Percentiles rank a stretch among this genome's conserved stretches.
Conservation (phyloP, 352 stramenopile genomes). For the Plasmopara muralis region DNA sequence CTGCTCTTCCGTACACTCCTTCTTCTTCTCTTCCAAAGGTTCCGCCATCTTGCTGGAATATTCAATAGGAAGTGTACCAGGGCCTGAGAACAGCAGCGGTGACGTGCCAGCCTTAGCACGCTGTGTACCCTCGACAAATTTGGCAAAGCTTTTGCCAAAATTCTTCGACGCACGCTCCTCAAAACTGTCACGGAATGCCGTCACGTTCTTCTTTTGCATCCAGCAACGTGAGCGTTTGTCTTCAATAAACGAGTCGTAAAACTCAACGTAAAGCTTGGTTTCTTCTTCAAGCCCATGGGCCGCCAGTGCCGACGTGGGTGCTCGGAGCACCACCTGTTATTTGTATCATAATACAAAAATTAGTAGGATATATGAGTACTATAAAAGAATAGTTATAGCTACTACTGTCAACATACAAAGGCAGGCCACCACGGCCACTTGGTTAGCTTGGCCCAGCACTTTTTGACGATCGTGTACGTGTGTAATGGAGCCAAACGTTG, state of each 20-base stretch:
- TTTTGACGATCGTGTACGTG: conserved; percentile 79
- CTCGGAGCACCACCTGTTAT: conserved; percentile 54
- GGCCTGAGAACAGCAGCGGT: conserved; percentile 56
- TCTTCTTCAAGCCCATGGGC: conserved; percentile 52
- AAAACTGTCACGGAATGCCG: conserved; percentile 63
- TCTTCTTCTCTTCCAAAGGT: conserved; percentile 37
- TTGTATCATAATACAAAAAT: too few species aligned
- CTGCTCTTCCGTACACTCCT: conserved; percentile 37
- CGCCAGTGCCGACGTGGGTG: conserved; percentile 47
- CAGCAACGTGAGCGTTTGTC: conserved; percentile 70
- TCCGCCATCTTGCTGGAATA: conserved; percentile 69
- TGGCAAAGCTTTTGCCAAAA: conserved; percentile 72
- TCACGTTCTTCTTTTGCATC: conserved; percentile 80
- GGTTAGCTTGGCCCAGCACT: conserved; percentile 80
- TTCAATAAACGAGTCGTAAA: conserved; percentile 73
- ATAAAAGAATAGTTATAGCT: conserved; percentile 2
- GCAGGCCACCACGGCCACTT: conserved; percentile 82
- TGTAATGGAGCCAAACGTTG: conserved; percentile 67
- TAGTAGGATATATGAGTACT: conserved; percentile 4
- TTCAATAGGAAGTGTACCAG: conserved; percentile 66
- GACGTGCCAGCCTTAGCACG: conserved; percentile 60
- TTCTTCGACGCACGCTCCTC: conserved; percentile 74
- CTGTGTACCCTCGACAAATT: conserved; percentile 65
- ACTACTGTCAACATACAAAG: conserved; percentile 35
- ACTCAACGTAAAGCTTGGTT: conserved; percentile 78